Evolutionary conservation across 2,329 filamentous ascomycete species (phyloP).

Genomic region (Berkeleyomyces basicola): DNA sequence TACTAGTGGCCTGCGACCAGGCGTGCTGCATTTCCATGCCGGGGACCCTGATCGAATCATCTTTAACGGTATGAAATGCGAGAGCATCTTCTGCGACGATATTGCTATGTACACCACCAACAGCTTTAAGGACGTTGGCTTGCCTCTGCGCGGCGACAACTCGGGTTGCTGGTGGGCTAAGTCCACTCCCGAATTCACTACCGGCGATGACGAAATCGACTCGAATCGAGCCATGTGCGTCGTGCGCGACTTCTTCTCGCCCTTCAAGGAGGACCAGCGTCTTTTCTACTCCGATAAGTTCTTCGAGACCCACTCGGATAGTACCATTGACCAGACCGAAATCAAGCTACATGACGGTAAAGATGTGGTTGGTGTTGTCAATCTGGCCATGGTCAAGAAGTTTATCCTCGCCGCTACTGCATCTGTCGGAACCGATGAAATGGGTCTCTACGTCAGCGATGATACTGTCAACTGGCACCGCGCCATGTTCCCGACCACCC

Average conservation of each 20-base stretch:
- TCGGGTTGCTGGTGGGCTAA: slow-evolving; percentile 80
- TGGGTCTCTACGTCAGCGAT: slow-evolving; percentile 77
- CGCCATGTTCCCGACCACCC: slow-evolving; percentile 70
- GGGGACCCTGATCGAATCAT: slow-evolving; percentile 70
- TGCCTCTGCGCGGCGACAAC: slow-evolving; percentile 50
- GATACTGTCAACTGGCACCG: slow-evolving; percentile 80
- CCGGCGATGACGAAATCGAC: slow-evolving; percentile 48
- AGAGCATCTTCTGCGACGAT: slow-evolving; percentile 45
- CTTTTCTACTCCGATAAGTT: slow-evolving; percentile 70
- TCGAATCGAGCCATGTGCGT: slow-evolving; percentile 65
- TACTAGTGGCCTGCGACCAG: slow-evolving; percentile 34
- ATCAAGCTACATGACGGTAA: slow-evolving; percentile 58
- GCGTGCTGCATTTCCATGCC: slow-evolving; percentile 61
- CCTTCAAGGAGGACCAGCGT: slow-evolving; percentile 56
- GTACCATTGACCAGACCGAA: slow-evolving; percentile 47
- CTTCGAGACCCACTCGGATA: slow-evolving; percentile 40
- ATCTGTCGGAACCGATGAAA: slow-evolving; percentile 66
- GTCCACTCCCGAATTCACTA: slow-evolving; percentile 54
- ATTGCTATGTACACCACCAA: slow-evolving; percentile 62
- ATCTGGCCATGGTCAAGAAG: slow-evolving; percentile 68
- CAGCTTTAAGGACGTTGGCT: slow-evolving; percentile 55
- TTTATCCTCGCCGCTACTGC: slow-evolving; percentile 73
- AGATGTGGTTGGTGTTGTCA: slow-evolving; percentile 63
- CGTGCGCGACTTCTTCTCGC: slow-evolving; percentile 53
- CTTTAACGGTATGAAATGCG: slow-evolving; percentile 59